Conservation (phyloP, 176 grass and related monocot species). For the Chrysopogon serrulatus region DNA sequence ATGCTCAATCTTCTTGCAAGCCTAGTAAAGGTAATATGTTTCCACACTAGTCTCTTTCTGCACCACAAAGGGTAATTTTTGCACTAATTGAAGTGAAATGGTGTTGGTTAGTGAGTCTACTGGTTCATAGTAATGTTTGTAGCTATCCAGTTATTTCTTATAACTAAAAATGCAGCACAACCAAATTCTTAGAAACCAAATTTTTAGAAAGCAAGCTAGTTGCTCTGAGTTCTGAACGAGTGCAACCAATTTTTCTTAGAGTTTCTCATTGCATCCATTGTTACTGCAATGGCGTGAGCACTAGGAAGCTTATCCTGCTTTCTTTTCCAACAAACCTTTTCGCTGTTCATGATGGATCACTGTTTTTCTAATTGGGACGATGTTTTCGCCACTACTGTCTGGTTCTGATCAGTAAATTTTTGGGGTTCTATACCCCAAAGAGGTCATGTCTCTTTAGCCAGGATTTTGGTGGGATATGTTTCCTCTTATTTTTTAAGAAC, state of each 20-base stretch:
- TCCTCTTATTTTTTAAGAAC: constrained; percentile 5
- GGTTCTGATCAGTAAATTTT: neutral
- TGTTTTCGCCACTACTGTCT: neutral
- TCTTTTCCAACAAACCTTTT: neutral
- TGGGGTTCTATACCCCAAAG: neutral
- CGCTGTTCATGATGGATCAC: neutral
- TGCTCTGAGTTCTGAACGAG: neutral
- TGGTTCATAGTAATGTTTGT: neutral
- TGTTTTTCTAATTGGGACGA: neutral
- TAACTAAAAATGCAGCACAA: neutral
- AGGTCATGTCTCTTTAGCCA: neutral
- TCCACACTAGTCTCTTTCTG: constrained; percentile 1
- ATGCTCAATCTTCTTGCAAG: constrained; percentile 92
- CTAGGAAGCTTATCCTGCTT: neutral
- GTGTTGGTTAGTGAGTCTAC: neutral
- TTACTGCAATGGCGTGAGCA: neutral
- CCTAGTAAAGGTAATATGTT: constrained; percentile 72
- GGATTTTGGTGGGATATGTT: neutral
- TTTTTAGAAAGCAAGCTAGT: neutral
- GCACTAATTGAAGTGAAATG: neutral
- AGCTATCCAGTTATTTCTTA: neutral
- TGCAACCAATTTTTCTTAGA: neutral
- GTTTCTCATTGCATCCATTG: neutral
- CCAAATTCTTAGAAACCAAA: neutral
- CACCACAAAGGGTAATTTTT: neutral